Percentiles rank a stretch among this genome's conserved stretches.
These are phyloP conservation scores for Alternaria viburni DNA, from an alignment of 2,329 filamentous ascomycete genomes.

Conservation along the genomic window DNA sequence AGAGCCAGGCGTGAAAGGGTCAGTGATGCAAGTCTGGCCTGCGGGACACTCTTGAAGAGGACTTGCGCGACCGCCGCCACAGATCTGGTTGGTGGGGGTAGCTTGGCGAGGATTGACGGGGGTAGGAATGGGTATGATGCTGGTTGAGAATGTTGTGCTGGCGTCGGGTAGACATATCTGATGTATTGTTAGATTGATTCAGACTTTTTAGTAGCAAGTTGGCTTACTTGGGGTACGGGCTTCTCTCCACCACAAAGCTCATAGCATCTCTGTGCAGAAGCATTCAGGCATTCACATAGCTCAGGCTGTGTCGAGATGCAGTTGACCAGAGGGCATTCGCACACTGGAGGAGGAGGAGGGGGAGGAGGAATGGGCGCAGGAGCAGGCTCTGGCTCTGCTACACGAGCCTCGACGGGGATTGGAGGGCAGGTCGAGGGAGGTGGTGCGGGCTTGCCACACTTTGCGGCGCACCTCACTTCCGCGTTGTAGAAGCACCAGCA, in stretches of 20 bases:
- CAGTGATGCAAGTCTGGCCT: conserved; percentile 38
- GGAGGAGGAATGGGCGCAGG: neutral
- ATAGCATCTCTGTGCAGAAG: conserved; percentile 18
- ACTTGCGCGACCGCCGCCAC: conserved; percentile 34
- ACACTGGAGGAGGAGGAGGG: conserved; percentile 1
- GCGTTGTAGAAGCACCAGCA: conserved; percentile 38
- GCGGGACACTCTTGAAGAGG: conserved; percentile 7
- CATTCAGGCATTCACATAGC: conserved; percentile 40
- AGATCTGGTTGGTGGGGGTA: conserved; percentile 26
- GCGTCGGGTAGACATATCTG: conserved; percentile 5
- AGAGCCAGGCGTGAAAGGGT: conserved; percentile 38
- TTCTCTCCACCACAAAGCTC: conserved; percentile 35
- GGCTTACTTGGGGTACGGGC: conserved; percentile 13
- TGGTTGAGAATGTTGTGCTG: neutral
- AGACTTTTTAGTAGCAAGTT: too few relatives aligned
- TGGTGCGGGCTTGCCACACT: conserved; percentile 27
- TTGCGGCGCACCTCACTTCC: conserved; percentile 21
- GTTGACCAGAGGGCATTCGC: conserved; percentile 26
- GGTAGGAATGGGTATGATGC: neutral
- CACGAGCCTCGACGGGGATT: neutral
- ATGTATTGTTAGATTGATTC: neutral
- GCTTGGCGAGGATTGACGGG: neutral
- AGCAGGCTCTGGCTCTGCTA: neutral
- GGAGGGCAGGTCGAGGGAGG: conserved; percentile 4
- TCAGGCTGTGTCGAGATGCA: conserved; percentile 35